Conservation (phyloP, 2,329 filamentous ascomycete genomes). For the Pseudogymnoascus sp. region DNA sequence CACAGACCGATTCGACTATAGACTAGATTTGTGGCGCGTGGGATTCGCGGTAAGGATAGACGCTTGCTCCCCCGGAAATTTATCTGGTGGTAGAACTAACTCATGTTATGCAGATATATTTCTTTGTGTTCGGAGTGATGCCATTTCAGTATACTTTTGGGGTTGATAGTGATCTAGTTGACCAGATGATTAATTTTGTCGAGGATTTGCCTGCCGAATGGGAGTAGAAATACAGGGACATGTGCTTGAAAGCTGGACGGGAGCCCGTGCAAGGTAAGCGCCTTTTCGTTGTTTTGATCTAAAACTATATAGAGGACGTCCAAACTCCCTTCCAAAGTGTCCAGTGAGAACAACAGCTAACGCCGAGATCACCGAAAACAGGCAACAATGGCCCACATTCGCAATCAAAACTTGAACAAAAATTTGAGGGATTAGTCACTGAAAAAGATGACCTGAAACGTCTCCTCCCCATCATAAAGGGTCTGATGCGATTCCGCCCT, state of each 20-base stretch:
- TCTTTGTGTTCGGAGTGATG: conserved; percentile 2
- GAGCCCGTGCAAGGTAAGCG: background rate
- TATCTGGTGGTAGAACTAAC: background rate
- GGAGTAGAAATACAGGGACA: conserved; percentile 11
- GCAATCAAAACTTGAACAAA: conserved; percentile 11
- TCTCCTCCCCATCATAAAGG: background rate
- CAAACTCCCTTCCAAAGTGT: background rate
- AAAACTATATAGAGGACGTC: background rate
- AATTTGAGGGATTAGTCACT: background rate
- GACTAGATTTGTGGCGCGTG: conserved; percentile 21
- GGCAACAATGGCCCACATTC: background rate
- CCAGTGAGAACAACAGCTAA: background rate
- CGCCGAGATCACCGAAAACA: background rate
- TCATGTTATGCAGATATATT: conserved; percentile 14
- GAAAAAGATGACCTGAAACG: background rate
- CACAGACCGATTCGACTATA: conserved; percentile 18
- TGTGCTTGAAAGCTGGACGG: background rate
- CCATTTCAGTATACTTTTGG: conserved; percentile 10
- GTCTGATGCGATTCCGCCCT: background rate
- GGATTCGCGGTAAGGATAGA: conserved; percentile 8
- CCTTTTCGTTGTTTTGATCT: background rate
- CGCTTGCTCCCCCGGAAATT: too few relatives aligned
- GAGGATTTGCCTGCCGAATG: conserved; percentile 14
- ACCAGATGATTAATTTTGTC: conserved; percentile 15
- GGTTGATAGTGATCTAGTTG: conserved; percentile 7